Base-by-base conservation (phyloP, 75 land plant genomes). In the Cunninghamia lanceolata region DNA sequence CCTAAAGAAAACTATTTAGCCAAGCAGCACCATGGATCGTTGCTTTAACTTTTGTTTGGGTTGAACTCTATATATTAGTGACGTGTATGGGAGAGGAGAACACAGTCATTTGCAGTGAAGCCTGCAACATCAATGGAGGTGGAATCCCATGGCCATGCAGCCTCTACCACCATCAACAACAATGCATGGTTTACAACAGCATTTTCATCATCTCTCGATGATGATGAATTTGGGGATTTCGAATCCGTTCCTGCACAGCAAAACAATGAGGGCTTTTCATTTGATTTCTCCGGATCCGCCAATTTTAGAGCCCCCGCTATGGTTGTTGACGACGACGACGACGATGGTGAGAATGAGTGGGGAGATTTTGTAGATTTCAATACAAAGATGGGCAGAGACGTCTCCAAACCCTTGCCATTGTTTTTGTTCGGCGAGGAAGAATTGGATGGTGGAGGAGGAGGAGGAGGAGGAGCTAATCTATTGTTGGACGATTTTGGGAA, bases 321-420 rank as follows among this genome's bases (percentile, higher is more conserved):
- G 36, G 11, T 32, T 34, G 38, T 50, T 50, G 52, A 50, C 52
- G 9, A 50, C 14, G 9, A 50, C 14, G 9, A 50, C 52, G 52
- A 71, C 9, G 36, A 71, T 32, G 36, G 34, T 21, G 75, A 71
- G 16, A 34, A 71, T 13, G 75, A 71, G 35, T 71, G 75, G 75
- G 75, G 75, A 71, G 75, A 71, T 3, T 71, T 71, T 32, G 75
- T 71, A 36, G 11, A 71, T 13, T 71, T 9, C 34, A 71, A 71
- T 32, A 14, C 36, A 71, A 70, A 70, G 35, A 11, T 34, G 15
- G 36, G 34, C 36, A 71, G 11, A 34, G 81, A 78, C 17, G 9
- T 78, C 9, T 39, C 45, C 45, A 42, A 78, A 78, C 81, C 81
- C 45, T 78, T 78, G 81, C 81, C 81, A 25, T 78, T 78, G 81